These are phyloP conservation scores for Coix lacrymajobi DNA, from an alignment of 176 grass and related monocot species.

Conservation along the genomic window DNA sequence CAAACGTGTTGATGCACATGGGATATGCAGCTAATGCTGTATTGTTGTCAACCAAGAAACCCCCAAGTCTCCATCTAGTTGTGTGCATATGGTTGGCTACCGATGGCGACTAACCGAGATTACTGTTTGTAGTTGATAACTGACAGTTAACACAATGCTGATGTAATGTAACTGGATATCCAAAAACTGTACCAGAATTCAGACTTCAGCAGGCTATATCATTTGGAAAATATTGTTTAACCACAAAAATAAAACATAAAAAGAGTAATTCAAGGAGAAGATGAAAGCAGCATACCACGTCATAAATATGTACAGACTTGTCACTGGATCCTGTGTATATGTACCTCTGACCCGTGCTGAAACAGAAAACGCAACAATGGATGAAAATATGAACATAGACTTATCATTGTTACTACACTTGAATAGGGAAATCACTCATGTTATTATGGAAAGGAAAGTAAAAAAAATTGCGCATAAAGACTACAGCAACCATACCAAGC, in stretches of 20 bases:
- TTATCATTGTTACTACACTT: not conserved
- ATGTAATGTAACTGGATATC: not conserved
- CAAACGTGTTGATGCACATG: not conserved
- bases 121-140: not conserved
- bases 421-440: not conserved
- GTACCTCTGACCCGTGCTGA: slow-evolving; percentile 93
- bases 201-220: not conserved
- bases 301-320: slow-evolving; percentile 71
- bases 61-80: not conserved
- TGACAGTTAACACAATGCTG: not conserved
- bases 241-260: not conserved
- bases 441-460: not conserved
- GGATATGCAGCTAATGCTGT: not conserved
- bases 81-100: not conserved
- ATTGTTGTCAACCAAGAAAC: not conserved
- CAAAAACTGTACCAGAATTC: not conserved
- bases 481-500: not conserved
- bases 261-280: not conserved
- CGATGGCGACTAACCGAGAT: not conserved
- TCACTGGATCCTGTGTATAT: slow-evolving; percentile 95
- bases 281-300: slow-evolving; percentile 55
- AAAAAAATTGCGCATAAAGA: not conserved
- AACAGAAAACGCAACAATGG: slow-evolving; percentile 9
- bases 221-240: not conserved
- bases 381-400: slow-evolving; percentile 6